Conservation (phyloP, 768 basidiomycete genomes). For the Tylopilus subfusipes region DNA sequence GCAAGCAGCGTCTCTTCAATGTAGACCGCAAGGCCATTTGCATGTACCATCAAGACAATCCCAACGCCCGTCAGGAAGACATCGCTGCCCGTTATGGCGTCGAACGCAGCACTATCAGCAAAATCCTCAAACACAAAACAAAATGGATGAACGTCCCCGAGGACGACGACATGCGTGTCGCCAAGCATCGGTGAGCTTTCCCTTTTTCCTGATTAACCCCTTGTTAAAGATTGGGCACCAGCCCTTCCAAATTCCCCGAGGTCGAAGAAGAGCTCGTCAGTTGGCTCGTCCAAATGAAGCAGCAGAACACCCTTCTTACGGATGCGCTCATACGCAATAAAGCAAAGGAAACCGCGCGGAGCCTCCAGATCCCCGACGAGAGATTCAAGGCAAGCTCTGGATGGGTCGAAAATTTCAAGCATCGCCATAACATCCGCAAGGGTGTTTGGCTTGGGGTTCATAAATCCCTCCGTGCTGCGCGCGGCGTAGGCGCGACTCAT, state of each 20-base stretch:
- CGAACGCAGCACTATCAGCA: conserved; percentile 91
- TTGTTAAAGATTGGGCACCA: conserved; percentile 26
- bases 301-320: conserved; percentile 47
- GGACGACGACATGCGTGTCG: conserved; percentile 53
- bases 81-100: conserved; percentile 74
- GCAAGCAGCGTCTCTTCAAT: conserved; percentile 73
- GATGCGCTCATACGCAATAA: conserved; percentile 63
- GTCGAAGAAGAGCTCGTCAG: conserved; percentile 63
- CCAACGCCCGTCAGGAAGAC: conserved; percentile 76
- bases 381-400: conserved; percentile 90
- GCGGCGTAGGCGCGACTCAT: conserved; percentile 30
- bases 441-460: conserved; percentile 53
- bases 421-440: conserved; percentile 69
- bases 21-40: conserved; percentile 76
- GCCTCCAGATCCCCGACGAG: conserved; percentile 56
- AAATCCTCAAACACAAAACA: conserved; percentile 83
- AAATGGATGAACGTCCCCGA: conserved; percentile 72
- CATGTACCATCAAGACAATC: conserved; percentile 56
- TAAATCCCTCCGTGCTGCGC: conserved; percentile 31
- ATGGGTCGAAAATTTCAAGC: conserved; percentile 92
- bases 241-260: conserved; percentile 78
- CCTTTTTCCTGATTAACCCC: conserved; percentile 3
- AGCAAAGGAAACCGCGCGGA: conserved; percentile 63
- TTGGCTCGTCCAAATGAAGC: conserved; percentile 57
- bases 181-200: conserved; percentile 62